phyloP scores from a whole-genome alignment of 2,329 filamentous ascomycete genomes.

The Neophaeococcomyces mojaviensis region DNA sequence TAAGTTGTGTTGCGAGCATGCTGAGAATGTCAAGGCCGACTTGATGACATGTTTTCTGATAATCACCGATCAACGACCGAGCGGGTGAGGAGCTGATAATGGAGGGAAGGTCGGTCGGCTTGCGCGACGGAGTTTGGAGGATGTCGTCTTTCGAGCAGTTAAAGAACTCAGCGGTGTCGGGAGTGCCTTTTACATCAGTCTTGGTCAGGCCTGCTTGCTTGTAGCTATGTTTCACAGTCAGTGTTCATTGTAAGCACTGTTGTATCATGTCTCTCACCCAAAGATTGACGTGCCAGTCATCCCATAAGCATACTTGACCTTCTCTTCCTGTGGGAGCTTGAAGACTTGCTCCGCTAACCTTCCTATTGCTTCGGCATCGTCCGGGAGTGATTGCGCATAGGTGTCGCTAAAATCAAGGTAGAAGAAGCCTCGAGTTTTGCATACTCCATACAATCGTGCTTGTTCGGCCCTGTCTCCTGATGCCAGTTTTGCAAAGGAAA shows the following conservation, averaged over 20 bases:
- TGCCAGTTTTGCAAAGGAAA: slow-evolving; percentile 33
- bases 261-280: neutral
- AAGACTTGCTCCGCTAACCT: slow-evolving; percentile 39
- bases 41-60: slow-evolving; percentile 16
- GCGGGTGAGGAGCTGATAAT: neutral
- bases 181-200: slow-evolving; percentile 17
- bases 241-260: neutral
- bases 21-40: slow-evolving; percentile 19
- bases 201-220: slow-evolving; percentile 4
- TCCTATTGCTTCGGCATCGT: slow-evolving; percentile 21
- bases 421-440: slow-evolving; percentile 48
- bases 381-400: neutral
- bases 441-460: slow-evolving; percentile 30
- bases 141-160: slow-evolving; percentile 14
- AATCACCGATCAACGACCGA: slow-evolving; percentile 11
- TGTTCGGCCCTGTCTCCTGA: slow-evolving; percentile 28
- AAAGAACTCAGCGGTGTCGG: slow-evolving; percentile 20
- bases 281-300: slow-evolving; percentile 8
- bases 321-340: slow-evolving; percentile 29
- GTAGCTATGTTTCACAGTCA: neutral
- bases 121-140: slow-evolving; percentile 7
- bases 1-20: slow-evolving; percentile 16
- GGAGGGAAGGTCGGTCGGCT: slow-evolving; percentile 7
- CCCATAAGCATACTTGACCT: slow-evolving; percentile 18
- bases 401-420: slow-evolving; percentile 42